A percentile compares a stretch with the other conserved stretches of the same genome.
Evolutionary conservation across 2,329 filamentous ascomycete species (phyloP).

Genomic region (Venturia oleaginea): DNA sequence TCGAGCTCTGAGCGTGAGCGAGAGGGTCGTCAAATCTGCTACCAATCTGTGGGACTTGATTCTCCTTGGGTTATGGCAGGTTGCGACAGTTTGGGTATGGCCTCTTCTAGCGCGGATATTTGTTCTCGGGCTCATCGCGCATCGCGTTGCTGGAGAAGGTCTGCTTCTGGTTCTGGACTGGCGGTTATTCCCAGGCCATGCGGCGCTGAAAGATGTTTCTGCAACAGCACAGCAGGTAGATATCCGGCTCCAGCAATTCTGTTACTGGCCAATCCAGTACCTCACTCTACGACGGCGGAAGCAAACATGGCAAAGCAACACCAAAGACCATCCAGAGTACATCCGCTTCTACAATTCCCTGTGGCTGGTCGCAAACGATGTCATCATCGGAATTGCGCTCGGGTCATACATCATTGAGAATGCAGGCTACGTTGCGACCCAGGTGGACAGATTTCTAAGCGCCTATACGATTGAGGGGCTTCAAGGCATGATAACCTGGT

Average conservation of each 20-base stretch:
- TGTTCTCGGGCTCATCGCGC: conserved; percentile 67
- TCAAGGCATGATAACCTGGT: conserved; percentile 82
- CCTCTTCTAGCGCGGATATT: conserved; percentile 64
- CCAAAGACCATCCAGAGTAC: conserved; percentile 91
- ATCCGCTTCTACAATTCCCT: conserved; percentile 98
- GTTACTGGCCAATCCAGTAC: conserved; percentile 98
- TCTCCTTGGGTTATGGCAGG: conserved; percentile 57
- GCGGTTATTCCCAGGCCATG: conserved; percentile 64
- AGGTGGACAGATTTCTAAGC: conserved; percentile 66
- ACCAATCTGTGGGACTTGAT: conserved; percentile 74
- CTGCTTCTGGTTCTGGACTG: conserved; percentile 76
- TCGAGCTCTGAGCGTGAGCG: conserved; percentile 82
- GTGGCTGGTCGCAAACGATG: conserved; percentile 96
- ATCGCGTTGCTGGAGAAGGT: conserved; percentile 72
- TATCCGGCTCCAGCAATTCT: conserved; percentile 94
- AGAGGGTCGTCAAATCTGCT: conserved; percentile 88
- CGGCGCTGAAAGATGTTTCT: conserved; percentile 89
- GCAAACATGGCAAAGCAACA: conserved; percentile 90
- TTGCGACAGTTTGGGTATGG: conserved; percentile 66
- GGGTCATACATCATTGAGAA: conserved; percentile 98
- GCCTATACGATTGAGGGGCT: conserved; percentile 83
- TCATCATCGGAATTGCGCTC: conserved; percentile 94
- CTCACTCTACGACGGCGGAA: conserved; percentile 82
- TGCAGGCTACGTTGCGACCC: conserved; percentile 68
- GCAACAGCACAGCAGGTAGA: conserved; percentile 96